Evolutionary conservation across 371 early-diverging fungal genomes (phyloP).

Genomic region (Syncephalastrum racemosum): DNA sequence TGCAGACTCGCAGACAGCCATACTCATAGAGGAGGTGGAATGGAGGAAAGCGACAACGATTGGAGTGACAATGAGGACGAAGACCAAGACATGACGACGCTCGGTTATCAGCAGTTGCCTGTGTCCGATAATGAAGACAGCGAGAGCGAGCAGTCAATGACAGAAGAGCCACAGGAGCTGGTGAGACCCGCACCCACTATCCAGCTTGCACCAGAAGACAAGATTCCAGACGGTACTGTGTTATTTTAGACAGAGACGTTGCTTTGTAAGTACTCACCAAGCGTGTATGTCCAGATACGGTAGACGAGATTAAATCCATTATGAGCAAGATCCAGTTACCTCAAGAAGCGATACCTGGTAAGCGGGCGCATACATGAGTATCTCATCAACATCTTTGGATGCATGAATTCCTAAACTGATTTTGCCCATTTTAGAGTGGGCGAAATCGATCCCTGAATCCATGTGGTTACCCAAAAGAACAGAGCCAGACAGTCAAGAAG

Average conservation of each 20-base stretch:
- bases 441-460: conserved; percentile 37
- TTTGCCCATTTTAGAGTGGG: conserved; percentile 30
- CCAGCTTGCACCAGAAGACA: conserved; percentile 14
- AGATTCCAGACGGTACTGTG: conserved; percentile 15
- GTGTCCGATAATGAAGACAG: too few species aligned
- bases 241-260: background rate
- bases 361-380: background rate
- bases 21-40: too few species aligned
- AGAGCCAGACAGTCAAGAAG: too few species aligned
- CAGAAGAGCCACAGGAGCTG: too few species aligned
- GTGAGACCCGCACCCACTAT: conserved; percentile 15
- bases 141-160: too few species aligned
- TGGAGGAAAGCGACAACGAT: too few species aligned
- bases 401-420: conserved; percentile 6
- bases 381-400: too few species aligned
- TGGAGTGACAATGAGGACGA: too few species aligned
- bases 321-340: conserved; percentile 37
- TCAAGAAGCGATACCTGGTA: conserved; percentile 38
- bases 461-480: conserved; percentile 33
- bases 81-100: too few species aligned
- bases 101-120: too few species aligned
- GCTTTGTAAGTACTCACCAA: conserved; percentile 1
- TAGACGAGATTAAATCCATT: conserved; percentile 35
- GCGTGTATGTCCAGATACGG: conserved; percentile 23
- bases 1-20: too few species aligned